Evolutionary conservation across 169 alveolate genomes (phyloP), one percentile per base, ranked within the genome.

Genomic region (Pseudocohnilembus persalinus): DNA sequence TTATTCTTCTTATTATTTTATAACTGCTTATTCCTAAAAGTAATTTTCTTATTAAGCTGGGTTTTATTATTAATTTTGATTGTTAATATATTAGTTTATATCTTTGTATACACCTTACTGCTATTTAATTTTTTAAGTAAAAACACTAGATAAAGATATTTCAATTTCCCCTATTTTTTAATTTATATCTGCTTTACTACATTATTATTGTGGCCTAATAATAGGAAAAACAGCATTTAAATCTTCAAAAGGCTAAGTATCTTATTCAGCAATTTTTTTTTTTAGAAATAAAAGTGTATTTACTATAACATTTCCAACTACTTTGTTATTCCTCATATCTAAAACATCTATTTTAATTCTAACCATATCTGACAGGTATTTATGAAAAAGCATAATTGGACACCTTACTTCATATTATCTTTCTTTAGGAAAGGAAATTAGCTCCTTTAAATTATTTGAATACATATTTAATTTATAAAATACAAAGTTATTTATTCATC

Each of bases 141-240:
- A 49, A 4, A 11, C 68, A 49, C 68, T 49, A 11, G 68, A 4
- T 49, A 49, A 49, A 11, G 68, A 49, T 11, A 79, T 29, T 79
- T 79, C 84, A 29, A 79, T 79, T 29, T 79, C 84, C 20, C 84
- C 84, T 28, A 79, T 79, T 79, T 79, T 79, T 64, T 79, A 35
- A 31, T 64, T 79, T 31, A 79, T 49, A 15, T 79, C 73, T 0
- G 74, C 63, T 64, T 79, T 79, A 79, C 30, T 79, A 63, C 84
- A 79, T n/a, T 49, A 29, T 29, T 64, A 34, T 63, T 79, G 26
- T 6, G 31, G 64, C 35, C 63, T 79, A 28, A 64, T 29, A 0
- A 79, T 79, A 20, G 84, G 84, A 28, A 79, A 79, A n/a, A 79
- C 27, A 15, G 76, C 84, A 6, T 79, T 34, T 28, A 79, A 49